These are phyloP conservation scores for Bipolaris oryzae DNA, from an alignment of 2,329 filamentous ascomycete genomes.

Conservation along the genomic window DNA sequence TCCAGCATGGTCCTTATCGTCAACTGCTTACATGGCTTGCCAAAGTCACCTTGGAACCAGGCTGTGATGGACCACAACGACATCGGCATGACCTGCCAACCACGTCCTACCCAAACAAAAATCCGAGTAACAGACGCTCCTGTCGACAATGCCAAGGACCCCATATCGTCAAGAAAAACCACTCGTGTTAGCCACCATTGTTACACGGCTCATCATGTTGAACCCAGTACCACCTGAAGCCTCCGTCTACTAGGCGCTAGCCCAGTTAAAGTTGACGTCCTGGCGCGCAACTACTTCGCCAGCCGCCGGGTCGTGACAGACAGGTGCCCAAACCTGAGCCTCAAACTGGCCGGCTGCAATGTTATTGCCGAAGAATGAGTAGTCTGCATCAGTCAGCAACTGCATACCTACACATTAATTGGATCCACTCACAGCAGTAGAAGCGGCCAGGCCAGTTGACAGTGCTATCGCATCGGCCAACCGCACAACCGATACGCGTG, in stretches of 20 bases:
- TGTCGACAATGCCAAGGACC: background rate
- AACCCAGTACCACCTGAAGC: background rate
- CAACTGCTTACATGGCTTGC: background rate
- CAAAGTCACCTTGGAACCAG: background rate
- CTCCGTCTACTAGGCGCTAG: conserved; percentile 1
- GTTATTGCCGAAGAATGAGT: conserved; percentile 43
- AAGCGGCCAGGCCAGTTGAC: conserved; percentile 39
- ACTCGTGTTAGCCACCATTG: background rate
- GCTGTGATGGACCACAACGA: background rate
- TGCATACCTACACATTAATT: no score
- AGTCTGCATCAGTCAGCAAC: conserved; percentile 34
- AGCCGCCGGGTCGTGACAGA: conserved; percentile 34
- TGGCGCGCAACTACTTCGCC: conserved; percentile 23
- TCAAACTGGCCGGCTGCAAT: conserved; percentile 36
- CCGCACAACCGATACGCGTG: conserved; percentile 44
- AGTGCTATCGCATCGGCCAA: conserved; percentile 33
- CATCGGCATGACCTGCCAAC: background rate
- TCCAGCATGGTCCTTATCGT: background rate
- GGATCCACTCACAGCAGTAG: conserved; percentile 42
- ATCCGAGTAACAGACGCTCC: background rate
- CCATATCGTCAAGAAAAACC: background rate
- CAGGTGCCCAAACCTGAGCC: conserved; percentile 40
- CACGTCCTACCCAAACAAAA: background rate
- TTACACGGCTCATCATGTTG: conserved; percentile 5
- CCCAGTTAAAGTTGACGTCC: conserved; percentile 27